Conservation (phyloP, 805 yeast species). For the Monosporozyma solicola region DNA sequence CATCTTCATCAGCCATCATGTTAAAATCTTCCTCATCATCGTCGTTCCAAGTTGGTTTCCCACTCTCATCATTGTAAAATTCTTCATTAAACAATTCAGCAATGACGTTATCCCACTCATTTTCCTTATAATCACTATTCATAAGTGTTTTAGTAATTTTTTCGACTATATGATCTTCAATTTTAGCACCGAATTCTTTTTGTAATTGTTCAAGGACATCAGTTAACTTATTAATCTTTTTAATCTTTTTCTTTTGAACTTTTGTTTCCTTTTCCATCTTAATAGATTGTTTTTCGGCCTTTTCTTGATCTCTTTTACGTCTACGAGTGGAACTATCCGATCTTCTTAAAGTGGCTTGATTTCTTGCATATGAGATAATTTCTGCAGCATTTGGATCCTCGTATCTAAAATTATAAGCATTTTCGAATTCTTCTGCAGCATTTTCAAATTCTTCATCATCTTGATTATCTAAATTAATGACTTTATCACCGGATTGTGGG, state of each 20-base stretch:
- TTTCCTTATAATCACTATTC: slow-evolving; percentile 80
- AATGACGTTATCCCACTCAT: slow-evolving; percentile 86
- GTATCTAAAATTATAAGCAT: slow-evolving; percentile 87
- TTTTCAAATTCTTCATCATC: slow-evolving; percentile 86
- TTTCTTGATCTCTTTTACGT: slow-evolving; percentile 67
- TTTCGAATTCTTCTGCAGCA: slow-evolving; percentile 84
- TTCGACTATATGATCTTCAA: slow-evolving; percentile 48
- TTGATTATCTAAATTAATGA: slow-evolving; percentile 39
- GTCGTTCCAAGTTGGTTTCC: slow-evolving; percentile 59
- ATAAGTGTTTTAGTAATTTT: slow-evolving; percentile 70
- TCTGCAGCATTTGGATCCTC: slow-evolving; percentile 90
- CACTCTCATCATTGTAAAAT: slow-evolving; percentile 49
- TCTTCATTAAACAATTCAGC: slow-evolving; percentile 79
- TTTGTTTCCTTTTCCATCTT: slow-evolving; percentile 49
- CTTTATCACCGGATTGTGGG: slow-evolving; percentile 57
- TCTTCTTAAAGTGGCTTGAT: slow-evolving; percentile 84
- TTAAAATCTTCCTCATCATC: slow-evolving; percentile 35
- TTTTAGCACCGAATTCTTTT: slow-evolving; percentile 36
- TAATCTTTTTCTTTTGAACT: slow-evolving; percentile 61
- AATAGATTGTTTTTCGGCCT: slow-evolving; percentile 43
- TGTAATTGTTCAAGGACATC: slow-evolving; percentile 44
- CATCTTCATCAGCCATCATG: background rate
- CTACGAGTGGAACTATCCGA: slow-evolving; percentile 66
- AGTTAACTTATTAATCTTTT: slow-evolving; percentile 67
- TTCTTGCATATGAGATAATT: slow-evolving; percentile 90